These are phyloP conservation scores for Suillus discolor DNA, from an alignment of 768 basidiomycete species.

Conservation along the genomic window DNA sequence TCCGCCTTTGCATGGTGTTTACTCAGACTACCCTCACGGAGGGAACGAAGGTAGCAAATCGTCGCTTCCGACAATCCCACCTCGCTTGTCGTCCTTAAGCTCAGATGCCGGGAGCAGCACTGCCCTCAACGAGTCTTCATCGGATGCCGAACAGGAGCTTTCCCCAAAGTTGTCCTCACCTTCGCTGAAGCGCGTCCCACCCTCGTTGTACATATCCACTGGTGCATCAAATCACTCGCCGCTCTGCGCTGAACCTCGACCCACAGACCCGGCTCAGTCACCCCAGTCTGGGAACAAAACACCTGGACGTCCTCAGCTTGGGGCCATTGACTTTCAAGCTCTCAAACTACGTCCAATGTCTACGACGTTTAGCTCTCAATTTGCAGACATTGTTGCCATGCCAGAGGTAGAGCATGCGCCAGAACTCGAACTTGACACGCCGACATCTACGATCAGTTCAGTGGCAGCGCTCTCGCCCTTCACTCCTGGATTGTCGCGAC, in stretches of 20 bases:
- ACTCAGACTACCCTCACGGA: constrained; percentile 33
- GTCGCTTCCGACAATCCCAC: constrained; percentile 39
- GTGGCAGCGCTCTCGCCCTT: constrained; percentile 48
- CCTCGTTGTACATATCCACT: constrained; percentile 32
- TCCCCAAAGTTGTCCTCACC: constrained; percentile 8
- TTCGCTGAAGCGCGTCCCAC: constrained; percentile 31
- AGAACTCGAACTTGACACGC: constrained; percentile 48
- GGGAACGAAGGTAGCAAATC: constrained; percentile 32
- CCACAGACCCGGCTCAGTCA: constrained; percentile 15
- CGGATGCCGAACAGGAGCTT: constrained; percentile 13
- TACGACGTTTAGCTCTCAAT: constrained; percentile 71
- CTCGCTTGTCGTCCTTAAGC: constrained; percentile 40
- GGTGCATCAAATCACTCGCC: constrained; percentile 19
- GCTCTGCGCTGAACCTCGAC: constrained; percentile 11
- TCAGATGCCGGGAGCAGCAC: constrained; percentile 20
- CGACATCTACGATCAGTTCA: constrained; percentile 48
- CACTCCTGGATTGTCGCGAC: constrained; percentile 41
- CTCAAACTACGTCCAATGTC: constrained; percentile 78
- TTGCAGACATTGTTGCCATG: constrained; percentile 46
- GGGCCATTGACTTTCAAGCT: constrained; percentile 61
- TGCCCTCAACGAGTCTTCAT: constrained; percentile 19
- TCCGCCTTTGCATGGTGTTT: constrained; percentile 47
- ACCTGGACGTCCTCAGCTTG: constrained; percentile 68
- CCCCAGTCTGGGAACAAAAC: constrained; percentile 22
- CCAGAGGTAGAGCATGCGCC: constrained; percentile 32